A percentile compares a stretch with the other conserved stretches of the same genome.
Conservation (phyloP, 2,329 filamentous ascomycete genomes). For the Pseudopyrenochaeta lycopersici region DNA sequence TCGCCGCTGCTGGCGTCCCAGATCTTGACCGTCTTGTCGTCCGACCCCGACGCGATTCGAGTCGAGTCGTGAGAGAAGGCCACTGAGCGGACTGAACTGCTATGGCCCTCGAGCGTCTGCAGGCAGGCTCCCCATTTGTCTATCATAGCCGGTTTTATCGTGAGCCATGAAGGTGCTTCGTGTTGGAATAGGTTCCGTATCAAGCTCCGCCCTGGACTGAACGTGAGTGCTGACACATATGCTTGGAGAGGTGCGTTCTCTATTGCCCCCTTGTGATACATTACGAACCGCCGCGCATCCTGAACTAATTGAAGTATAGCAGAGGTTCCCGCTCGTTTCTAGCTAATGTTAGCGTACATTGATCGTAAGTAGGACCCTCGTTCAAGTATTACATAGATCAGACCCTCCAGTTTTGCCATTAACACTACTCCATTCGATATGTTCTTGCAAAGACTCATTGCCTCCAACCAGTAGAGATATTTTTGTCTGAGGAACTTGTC, state of each 20-base stretch:
- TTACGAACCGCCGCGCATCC: not conserved
- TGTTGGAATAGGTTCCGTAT: conserved; percentile 19
- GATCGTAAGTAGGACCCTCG: not conserved
- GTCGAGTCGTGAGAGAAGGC: too few species aligned
- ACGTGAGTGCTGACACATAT: conserved; percentile 33
- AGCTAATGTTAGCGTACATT: not conserved
- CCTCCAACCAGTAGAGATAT: too few species aligned
- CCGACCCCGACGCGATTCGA: too few species aligned
- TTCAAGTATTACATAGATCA: too few species aligned
- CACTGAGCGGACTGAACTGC: too few species aligned
- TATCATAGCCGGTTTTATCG: conserved; percentile 14
- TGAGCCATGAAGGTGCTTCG: conserved; percentile 24
- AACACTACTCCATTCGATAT: conserved; percentile 6
- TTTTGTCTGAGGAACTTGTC: conserved; percentile 4
- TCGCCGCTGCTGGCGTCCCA: too few species aligned
- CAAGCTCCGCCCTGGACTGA: conserved; percentile 24
- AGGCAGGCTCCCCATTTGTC: conserved; percentile 9
- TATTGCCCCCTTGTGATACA: not conserved
- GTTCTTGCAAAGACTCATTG: conserved; percentile 7
- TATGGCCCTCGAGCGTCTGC: too few species aligned
- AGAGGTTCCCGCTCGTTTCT: too few species aligned
- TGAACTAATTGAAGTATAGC: not conserved
- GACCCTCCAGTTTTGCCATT: not conserved
- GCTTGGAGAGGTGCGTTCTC: conserved; percentile 24
- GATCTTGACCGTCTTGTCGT: too few species aligned